A percentile compares a stretch with the other conserved stretches of the same genome.
These are phyloP conservation scores for Macaranga tanarius DNA, from an alignment of 441 rosid genomes.

Conservation along the genomic window DNA sequence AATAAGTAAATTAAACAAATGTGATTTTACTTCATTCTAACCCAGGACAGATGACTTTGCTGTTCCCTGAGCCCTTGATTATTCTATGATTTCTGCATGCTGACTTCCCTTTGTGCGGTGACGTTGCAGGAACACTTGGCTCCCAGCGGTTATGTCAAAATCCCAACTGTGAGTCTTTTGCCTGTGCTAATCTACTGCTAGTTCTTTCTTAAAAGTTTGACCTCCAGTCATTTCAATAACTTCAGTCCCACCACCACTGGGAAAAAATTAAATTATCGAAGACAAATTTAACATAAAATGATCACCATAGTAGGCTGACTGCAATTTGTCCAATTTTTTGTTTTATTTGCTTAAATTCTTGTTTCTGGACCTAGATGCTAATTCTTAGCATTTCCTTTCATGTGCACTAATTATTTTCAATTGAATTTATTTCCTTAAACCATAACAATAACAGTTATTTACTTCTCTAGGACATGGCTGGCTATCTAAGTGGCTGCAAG, in stretches of 20 bases:
- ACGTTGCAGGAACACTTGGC: constrained; percentile 84
- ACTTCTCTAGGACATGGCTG: constrained; percentile 50
- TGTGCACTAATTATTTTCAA: background rate
- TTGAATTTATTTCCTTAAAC: background rate
- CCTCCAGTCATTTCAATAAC: background rate
- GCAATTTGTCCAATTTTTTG: background rate
- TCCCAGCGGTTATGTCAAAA: constrained; percentile 74
- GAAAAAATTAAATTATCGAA: background rate
- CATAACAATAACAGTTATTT: constrained; percentile 10
- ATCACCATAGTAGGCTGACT: background rate
- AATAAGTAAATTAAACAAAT: background rate
- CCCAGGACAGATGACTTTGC: background rate
- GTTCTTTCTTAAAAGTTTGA: constrained; percentile 11
- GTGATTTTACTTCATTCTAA: background rate
- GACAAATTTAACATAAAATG: constrained; percentile 11
- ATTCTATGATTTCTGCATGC: constrained; percentile 12
- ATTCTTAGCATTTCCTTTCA: background rate
- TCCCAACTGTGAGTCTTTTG: constrained; percentile 67
- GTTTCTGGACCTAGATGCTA: background rate
- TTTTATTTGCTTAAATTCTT: background rate
- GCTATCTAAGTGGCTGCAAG: constrained; percentile 59
- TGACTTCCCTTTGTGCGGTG: constrained; percentile 14
- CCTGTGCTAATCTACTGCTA: background rate
- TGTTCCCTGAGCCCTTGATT: background rate
- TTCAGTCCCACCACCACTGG: background rate